A percentile compares a stretch with the other conserved stretches of the same genome.
These are phyloP conservation scores for Coemansia javaensis DNA, from an alignment of 192 early-diverging fungal species.

Conservation along the genomic window DNA sequence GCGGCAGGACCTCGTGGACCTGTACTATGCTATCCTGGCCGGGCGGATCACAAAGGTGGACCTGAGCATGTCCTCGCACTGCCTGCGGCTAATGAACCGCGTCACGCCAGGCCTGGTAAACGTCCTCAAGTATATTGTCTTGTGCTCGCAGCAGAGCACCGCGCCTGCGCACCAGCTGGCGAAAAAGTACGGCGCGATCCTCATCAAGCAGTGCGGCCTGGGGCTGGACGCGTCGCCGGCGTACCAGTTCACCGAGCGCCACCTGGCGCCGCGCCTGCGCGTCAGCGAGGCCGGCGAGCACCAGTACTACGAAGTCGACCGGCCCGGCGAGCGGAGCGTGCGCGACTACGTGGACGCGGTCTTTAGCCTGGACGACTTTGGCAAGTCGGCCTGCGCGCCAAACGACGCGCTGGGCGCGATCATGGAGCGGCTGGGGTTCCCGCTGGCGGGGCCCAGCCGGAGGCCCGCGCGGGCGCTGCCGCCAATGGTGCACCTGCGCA, in stretches of 20 bases:
- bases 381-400: not conserved
- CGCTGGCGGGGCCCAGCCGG: not conserved
- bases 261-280: slow-evolving; percentile 75
- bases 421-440: slow-evolving; percentile 20
- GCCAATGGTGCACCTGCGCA: slow-evolving; percentile 67
- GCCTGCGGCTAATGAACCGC: slow-evolving; percentile 83
- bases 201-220: slow-evolving; percentile 74
- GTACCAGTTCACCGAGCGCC: slow-evolving; percentile 78
- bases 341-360: slow-evolving; percentile 15
- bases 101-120: slow-evolving; percentile 63
- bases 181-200: slow-evolving; percentile 62
- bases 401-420: slow-evolving; percentile 10
- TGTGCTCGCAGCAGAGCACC: slow-evolving; percentile 57
- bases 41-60: slow-evolving; percentile 73
- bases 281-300: slow-evolving; percentile 2
- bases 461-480: slow-evolving; percentile 4
- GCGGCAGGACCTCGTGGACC: slow-evolving; percentile 27
- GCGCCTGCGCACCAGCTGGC: slow-evolving; percentile 70
- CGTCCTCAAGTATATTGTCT: slow-evolving; percentile 74
- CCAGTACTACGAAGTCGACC: slow-evolving; percentile 18
- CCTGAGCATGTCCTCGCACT: slow-evolving; percentile 76
- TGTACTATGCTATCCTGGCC: slow-evolving; percentile 79
- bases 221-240: slow-evolving; percentile 65
- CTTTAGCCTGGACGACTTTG: not conserved
- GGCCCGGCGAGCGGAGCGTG: slow-evolving; percentile 12